Conservation (phyloP, 75 land plant species). For the Larix kaempferi region DNA sequence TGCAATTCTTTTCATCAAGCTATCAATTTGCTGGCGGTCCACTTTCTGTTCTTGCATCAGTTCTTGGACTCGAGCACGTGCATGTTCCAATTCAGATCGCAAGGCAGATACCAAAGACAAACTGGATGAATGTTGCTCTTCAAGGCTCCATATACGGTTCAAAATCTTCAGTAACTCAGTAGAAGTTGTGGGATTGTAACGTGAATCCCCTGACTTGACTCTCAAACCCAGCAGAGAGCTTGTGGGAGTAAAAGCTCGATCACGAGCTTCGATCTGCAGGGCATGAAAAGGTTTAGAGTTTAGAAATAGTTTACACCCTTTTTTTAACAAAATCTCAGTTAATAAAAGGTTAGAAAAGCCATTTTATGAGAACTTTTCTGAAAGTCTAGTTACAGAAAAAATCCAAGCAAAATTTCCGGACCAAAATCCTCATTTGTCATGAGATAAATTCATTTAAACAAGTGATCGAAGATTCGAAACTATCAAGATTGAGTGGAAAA, state of each 20-base stretch:
- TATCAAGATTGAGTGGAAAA: not conserved
- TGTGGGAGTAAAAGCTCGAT: conserved; percentile 29
- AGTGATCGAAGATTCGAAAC: not conserved
- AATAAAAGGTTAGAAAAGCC: conserved; percentile 4
- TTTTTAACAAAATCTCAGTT: not conserved
- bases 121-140: conserved; percentile 55
- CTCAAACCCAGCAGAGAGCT: conserved; percentile 29
- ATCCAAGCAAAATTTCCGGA: not conserved
- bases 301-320: no score
- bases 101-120: conserved; percentile 46
- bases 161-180: conserved; percentile 65
- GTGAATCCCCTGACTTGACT: conserved; percentile 36
- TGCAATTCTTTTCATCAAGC: conserved; percentile 38
- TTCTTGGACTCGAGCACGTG: conserved; percentile 45
- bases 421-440: not conserved
- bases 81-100: conserved; percentile 53
- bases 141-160: conserved; percentile 43
- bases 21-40: conserved; percentile 31
- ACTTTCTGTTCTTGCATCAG: conserved; percentile 44
- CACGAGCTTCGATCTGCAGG: conserved; percentile 41
- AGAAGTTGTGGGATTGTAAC: conserved; percentile 36
- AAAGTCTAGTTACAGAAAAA: not conserved
- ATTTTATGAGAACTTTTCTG: not conserved
- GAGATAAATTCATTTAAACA: not conserved
- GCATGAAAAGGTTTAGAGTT: not conserved